These are phyloP conservation scores for Neurospora sp. DNA, from an alignment of 495 filamentous ascomycete species.

Conservation along the genomic window DNA sequence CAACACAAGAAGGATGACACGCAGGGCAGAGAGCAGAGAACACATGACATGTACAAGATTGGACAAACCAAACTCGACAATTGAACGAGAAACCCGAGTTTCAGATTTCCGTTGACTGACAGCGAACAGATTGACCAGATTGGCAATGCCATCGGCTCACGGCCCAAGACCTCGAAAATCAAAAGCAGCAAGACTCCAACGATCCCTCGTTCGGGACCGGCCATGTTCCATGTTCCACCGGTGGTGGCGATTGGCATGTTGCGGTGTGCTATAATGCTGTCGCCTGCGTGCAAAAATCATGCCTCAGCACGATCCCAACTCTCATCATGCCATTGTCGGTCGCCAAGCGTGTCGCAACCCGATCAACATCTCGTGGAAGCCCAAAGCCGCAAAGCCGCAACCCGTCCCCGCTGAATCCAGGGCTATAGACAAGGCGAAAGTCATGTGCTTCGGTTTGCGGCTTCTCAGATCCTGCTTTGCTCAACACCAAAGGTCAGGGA, in stretches of 20 bases:
- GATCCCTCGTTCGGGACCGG: not conserved
- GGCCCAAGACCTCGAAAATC: not conserved
- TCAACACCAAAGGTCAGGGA: not conserved
- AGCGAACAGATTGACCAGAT: not conserved
- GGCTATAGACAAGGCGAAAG: not conserved
- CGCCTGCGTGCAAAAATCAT: not conserved
- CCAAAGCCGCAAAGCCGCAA: not conserved
- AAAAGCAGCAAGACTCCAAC: not conserved
- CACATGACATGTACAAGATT: not conserved
- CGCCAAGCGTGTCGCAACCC: not conserved
- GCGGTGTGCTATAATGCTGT: not conserved
- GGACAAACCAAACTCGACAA: not conserved
- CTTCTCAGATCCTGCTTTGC: not conserved
- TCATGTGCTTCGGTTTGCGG: not conserved
- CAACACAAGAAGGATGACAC: not conserved
- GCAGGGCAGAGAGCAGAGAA: not conserved
- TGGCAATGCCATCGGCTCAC: not conserved
- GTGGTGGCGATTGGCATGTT: not conserved
- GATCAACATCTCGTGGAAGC: not conserved
- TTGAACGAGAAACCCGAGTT: not conserved
- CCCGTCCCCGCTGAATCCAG: not conserved
- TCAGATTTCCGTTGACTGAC: not conserved
- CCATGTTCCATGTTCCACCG: not conserved
- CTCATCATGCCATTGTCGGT: not conserved
- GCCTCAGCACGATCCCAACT: not conserved